Evolutionary conservation across 495 filamentous ascomycete genomes (phyloP), one percentile per base, ranked within the genome.

Genomic region (Podospora australis): DNA sequence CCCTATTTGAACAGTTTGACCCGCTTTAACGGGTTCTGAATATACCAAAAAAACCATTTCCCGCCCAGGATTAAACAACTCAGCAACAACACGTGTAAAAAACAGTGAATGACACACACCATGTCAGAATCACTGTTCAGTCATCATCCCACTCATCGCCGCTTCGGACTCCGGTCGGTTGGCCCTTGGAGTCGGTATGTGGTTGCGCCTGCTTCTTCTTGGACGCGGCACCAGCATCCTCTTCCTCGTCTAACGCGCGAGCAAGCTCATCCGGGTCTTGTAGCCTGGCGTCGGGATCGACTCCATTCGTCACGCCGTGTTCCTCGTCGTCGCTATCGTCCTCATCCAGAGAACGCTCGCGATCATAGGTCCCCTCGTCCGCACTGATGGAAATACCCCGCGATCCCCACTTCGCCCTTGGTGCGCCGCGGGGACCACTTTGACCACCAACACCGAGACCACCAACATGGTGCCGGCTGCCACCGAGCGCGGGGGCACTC

Each of bases 351-450:
- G 19, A 36, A 16, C 32, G n/a, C 19, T 17, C 32, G 4, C 32
- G 14, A 36, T 80, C 75, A 14, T 81, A 70, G 20, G 86, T 65
- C 3, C 79, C 84, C 29, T 91, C 86, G 61, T 94, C 87, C 6
- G 88, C 88, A 28, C 81, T 83, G 21, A 94, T 80, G 3, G 83
- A 88, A 50, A 94, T 86, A 11, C 88, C 87, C 49, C 86, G 70
- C 10, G 78, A 69, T 9, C 88, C 88, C 88, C 88, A 94, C 46
- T 82, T 85, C 7, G 68, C 60, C 16, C 70, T 54, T 35, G 56
- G 51, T 4, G 55, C 51, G 8, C 50, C 48, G 6, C 11, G 17
- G n/a, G 13, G 13, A 10, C 34, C 17, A 4, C 26, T 13, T 6
- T 13, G 6, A 6, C 60, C 46, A 6, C 39, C 30, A 24, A 44